phyloP scores from a whole-genome alignment of 805 yeast species.

The Saccharomycopsis schoenii region DNA sequence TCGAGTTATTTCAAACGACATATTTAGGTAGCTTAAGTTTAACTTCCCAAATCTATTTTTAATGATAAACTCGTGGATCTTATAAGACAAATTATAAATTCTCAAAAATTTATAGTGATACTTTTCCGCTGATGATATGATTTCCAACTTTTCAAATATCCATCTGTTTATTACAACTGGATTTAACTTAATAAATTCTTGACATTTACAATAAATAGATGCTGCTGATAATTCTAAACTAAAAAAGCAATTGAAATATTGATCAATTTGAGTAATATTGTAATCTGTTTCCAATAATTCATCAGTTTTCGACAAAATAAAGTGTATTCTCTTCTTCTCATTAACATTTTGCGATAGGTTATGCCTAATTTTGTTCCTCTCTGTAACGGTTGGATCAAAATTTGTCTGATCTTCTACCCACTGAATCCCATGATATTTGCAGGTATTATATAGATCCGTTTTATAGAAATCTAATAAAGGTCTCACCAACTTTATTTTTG shows the following conservation, averaged over 20 bases:
- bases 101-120: constrained; percentile 10
- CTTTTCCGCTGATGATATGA: constrained; percentile 20
- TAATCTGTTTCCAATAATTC: background rate
- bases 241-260: background rate
- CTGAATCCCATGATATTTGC: constrained; percentile 21
- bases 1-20: background rate
- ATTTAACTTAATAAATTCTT: constrained; percentile 18
- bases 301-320: background rate
- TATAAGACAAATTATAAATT: background rate
- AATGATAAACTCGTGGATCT: background rate
- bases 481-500: constrained; percentile 18
- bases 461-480: constrained; percentile 31
- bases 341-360: background rate
- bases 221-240: constrained; percentile 1
- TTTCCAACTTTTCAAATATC: constrained; percentile 20
- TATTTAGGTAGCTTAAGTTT: background rate
- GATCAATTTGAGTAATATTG: background rate
- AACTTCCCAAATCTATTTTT: background rate
- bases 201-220: constrained; percentile 12
- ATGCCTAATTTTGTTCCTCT: constrained; percentile 25
- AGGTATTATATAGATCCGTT: constrained; percentile 24
- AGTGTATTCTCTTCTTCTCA: background rate
- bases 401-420: constrained; percentile 38
- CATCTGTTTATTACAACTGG: constrained; percentile 7
- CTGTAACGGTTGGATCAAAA: constrained; percentile 28